phyloP scores from a whole-genome alignment of 2,329 filamentous ascomycete genomes.

The Botrytis fabae region DNA sequence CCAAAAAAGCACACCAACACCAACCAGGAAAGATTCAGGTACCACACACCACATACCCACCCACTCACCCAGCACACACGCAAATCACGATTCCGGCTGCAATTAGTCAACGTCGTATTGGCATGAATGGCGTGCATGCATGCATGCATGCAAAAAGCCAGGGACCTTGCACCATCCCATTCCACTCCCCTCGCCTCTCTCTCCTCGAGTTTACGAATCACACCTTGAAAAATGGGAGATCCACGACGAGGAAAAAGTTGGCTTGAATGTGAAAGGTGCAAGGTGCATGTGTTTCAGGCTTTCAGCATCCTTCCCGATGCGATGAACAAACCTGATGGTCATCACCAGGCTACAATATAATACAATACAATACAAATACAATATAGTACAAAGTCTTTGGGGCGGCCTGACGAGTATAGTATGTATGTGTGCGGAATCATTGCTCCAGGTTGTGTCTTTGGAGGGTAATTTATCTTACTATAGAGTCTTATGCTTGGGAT shows the following conservation, averaged over 20 bases:
- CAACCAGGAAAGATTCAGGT: conserved; percentile 8
- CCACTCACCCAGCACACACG: no score
- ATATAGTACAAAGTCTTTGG: neutral
- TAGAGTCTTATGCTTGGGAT: conserved; percentile 12
- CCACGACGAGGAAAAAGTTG: neutral
- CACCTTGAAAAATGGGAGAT: neutral
- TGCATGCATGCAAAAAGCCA: neutral
- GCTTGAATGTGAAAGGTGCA: neutral
- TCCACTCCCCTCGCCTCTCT: neutral
- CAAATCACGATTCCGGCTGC: neutral
- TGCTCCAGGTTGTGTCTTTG: neutral
- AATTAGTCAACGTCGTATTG: conserved; percentile 7
- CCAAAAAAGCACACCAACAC: neutral
- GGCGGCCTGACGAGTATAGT: neutral
- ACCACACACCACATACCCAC: neutral
- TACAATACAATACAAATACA: neutral
- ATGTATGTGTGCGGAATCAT: neutral
- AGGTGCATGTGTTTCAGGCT: neutral
- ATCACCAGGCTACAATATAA: neutral
- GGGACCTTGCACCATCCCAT: neutral
- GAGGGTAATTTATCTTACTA: neutral
- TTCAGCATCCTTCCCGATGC: conserved; percentile 2
- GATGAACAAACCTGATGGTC: neutral
- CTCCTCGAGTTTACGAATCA: conserved; percentile 12
- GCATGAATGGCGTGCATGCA: neutral